Evolutionary conservation across 805 yeast species (phyloP), one percentile per base, ranked within the genome.

Genomic region (Yamadazyma laniorum): DNA sequence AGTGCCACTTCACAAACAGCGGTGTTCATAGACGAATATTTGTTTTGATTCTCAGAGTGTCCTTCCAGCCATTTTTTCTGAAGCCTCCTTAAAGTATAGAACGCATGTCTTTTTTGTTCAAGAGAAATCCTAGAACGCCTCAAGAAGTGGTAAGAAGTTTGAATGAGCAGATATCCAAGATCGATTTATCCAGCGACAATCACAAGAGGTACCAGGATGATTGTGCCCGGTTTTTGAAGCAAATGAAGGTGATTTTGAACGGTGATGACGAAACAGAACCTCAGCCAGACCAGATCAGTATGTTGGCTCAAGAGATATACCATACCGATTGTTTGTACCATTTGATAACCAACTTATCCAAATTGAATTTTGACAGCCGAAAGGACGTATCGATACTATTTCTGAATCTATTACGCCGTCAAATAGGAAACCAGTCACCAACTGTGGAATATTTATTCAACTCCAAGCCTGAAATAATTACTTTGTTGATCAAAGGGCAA

Each of bases 21-120:
- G n/a, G n/a, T n/a, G n/a, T n/a, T n/a, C n/a, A n/a, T n/a, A n/a
- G n/a, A n/a, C n/a, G n/a, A n/a, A n/a, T n/a, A n/a, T n/a, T n/a
- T n/a, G n/a, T n/a, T n/a, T n/a, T n/a, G n/a, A n/a, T n/a, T n/a
- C n/a, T n/a, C n/a, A n/a, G n/a, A n/a, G n/a, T n/a, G n/a, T n/a
- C n/a, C n/a, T n/a, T n/a, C n/a, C n/a, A n/a, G n/a, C n/a, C n/a
- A n/a, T n/a, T n/a, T n/a, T n/a, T n/a, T n/a, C n/a, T n/a, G n/a
- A n/a, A n/a, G n/a, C n/a, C n/a, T n/a, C n/a, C n/a, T n/a, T n/a
- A n/a, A n/a, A n/a, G n/a, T n/a, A n/a, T n/a, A n/a, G n/a, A n/a
- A n/a, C n/a, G 29, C 29, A 88, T 90, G 96, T 85, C 96, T 9
- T 91, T 91, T 53, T 69, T 93, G 51, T 91, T 93, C 73, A 85